Evolutionary conservation across 75 land plant species (phyloP), one percentile per base, ranked within the genome.

Genomic region (Isoetes taiwanensis): DNA sequence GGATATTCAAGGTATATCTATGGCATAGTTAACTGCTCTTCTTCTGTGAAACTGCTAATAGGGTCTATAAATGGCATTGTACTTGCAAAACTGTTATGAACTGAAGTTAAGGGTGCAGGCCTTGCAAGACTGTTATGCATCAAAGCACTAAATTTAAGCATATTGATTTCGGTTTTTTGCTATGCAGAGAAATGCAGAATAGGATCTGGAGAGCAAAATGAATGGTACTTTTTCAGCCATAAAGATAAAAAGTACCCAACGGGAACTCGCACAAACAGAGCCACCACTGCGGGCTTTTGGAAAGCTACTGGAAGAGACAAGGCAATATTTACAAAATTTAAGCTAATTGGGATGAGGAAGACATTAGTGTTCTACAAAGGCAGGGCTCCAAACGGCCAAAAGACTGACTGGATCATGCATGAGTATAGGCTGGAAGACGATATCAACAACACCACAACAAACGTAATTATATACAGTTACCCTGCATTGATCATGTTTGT

Each of bases 291-390:
- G 19, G 80, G 80, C 10, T 77, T 77, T 41, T 77, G 80, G 80
- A 77, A 77, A 65, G 80, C 80, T 12, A 77, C 80, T 2, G 80
- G 80, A 28, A 54, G 80, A 46, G 80, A 77, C 65, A 77, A 77
- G 38, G 25, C 57, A 4, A 30, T 27, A 5, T 30, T 30, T n/a
- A 26, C 28, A 3, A 4, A 26, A 3, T 28, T 26, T n/a, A 26
- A 54, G n/a, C 6, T 54, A 3, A 54, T 54, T n/a, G 57, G 57
- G 9, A 30, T 27, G 57, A 54, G 32, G n/a, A 54, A 30, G 33
- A 54, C 32, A 9, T 24, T 54, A 32, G 57, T 54, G 25, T 54
- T 54, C 57, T 54, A 54, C 57, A 54, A 54, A 30, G 57, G 57
- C 3, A n/a, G 57, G 3, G 32, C 57, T 24, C 57, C 57, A 10